Evolutionary conservation across 495 filamentous ascomycete species (phyloP).

Genomic region (Trichoderma asperelloides): DNA sequence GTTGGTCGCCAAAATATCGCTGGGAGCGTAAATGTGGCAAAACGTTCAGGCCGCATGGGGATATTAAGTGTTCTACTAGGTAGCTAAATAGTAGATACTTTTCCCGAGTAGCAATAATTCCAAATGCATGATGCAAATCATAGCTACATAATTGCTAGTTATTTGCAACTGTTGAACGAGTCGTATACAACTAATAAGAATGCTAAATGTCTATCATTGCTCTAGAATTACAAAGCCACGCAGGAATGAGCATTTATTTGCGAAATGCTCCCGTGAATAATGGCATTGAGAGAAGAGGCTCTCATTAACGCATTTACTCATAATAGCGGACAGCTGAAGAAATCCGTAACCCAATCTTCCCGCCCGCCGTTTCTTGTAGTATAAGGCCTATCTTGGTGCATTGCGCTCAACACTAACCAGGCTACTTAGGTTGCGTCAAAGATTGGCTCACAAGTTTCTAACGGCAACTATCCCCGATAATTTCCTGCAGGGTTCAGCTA

Average conservation of each 20-base stretch:
- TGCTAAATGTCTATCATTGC: not conserved
- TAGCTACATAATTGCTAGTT: not conserved
- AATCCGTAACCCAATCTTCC: not conserved
- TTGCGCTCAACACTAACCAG: not conserved
- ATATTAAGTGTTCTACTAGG: not conserved
- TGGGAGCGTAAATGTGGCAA: not conserved
- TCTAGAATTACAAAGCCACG: not conserved
- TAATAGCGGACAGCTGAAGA: no score
- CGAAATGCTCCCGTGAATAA: no score
- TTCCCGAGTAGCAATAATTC: not conserved
- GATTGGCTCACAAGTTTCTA: not conserved
- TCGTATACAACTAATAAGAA: not conserved
- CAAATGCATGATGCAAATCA: not conserved
- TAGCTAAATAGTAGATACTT: no score
- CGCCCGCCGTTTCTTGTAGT: not conserved
- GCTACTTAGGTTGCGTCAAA: not conserved
- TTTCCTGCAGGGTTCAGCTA: not conserved
- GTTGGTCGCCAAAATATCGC: not conserved
- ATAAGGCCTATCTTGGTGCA: not conserved
- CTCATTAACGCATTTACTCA: no score
- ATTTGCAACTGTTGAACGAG: not conserved
- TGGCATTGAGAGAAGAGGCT: no score
- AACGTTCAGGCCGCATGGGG: not conserved
- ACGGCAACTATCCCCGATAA: not conserved
- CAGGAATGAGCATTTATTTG: no score